A percentile compares a stretch with the other conserved stretches of the same genome.
These are phyloP conservation scores for Pythium dissimile DNA, from an alignment of 352 stramenopile genomes.

Conservation along the genomic window DNA sequence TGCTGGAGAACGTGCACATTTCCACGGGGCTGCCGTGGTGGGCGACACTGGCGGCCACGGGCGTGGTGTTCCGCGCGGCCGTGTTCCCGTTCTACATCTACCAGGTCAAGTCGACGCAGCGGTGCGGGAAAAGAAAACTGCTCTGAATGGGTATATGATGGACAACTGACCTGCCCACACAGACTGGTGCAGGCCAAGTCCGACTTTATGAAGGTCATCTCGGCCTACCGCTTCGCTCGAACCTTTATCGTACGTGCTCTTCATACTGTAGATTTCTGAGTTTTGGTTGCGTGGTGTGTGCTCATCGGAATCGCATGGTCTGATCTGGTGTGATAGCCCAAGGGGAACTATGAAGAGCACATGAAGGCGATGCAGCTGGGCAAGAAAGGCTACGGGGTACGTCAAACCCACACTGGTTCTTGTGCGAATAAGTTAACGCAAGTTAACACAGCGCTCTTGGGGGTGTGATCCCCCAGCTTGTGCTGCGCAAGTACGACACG, in stretches of 20 bases:
- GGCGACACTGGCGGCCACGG: conserved; percentile 62
- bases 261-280: not conserved
- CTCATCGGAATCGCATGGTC: too few species aligned
- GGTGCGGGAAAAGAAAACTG: too few species aligned
- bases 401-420: not conserved
- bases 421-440: not conserved
- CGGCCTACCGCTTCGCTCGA: conserved; percentile 67
- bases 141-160: too few species aligned
- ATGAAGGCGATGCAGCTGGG: conserved; percentile 22
- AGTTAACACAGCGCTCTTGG: not conserved
- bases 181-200: conserved; percentile 47
- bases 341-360: conserved; percentile 19
- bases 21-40: conserved; percentile 74
- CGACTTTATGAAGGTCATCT: conserved; percentile 66
- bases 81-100: conserved; percentile 75
- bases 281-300: not conserved
- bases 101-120: conserved; percentile 65
- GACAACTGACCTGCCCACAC: not conserved
- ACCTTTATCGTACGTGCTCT: conserved; percentile 53
- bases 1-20: conserved; percentile 59
- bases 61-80: conserved; percentile 53
- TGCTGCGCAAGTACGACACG: conserved; percentile 78
- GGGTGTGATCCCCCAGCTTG: conserved; percentile 17
- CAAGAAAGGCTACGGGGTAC: conserved; percentile 23
- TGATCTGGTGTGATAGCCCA: conserved; percentile 4